These are phyloP conservation scores for Nigrospora oryzae DNA, from an alignment of 2,329 filamentous ascomycete species.

Conservation along the genomic window DNA sequence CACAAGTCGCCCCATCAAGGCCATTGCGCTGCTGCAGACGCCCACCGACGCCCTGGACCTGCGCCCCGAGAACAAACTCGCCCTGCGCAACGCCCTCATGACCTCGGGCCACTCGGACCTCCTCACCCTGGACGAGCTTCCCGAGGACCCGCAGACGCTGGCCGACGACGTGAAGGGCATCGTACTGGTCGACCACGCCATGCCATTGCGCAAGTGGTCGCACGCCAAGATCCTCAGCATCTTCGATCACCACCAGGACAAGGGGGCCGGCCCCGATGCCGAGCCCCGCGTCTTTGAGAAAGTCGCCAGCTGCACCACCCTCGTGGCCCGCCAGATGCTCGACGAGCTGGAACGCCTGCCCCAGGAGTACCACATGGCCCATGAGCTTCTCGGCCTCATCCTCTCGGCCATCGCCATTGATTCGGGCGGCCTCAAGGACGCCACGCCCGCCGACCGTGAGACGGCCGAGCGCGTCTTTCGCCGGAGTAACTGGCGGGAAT, in stretches of 20 bases:
- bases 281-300: constrained; percentile 33
- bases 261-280: constrained; percentile 28
- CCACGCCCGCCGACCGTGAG: constrained; percentile 27
- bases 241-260: constrained; percentile 36
- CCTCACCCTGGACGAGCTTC: constrained; percentile 36
- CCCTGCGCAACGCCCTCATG: constrained; percentile 34
- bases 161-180: constrained; percentile 32
- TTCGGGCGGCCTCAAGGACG: constrained; percentile 28
- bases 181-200: constrained; percentile 33
- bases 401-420: constrained; percentile 37
- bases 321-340: constrained; percentile 36
- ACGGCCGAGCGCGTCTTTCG: constrained; percentile 27
- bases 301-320: constrained; percentile 32
- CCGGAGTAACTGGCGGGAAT: constrained; percentile 31
- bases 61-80: constrained; percentile 36
- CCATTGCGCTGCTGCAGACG: constrained; percentile 36
- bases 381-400: constrained; percentile 38
- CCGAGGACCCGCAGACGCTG: constrained; percentile 34
- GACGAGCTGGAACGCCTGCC: constrained; percentile 32
- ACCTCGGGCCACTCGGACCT: constrained; percentile 34
- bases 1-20: constrained; percentile 30
- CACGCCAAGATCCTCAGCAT: constrained; percentile 33
- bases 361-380: constrained; percentile 36
- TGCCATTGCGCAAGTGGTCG: constrained; percentile 31
- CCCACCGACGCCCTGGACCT: constrained; percentile 34